Base-by-base conservation (phyloP, 2,329 filamentous ascomycete genomes). In the Anisogramma anomala region DNA sequence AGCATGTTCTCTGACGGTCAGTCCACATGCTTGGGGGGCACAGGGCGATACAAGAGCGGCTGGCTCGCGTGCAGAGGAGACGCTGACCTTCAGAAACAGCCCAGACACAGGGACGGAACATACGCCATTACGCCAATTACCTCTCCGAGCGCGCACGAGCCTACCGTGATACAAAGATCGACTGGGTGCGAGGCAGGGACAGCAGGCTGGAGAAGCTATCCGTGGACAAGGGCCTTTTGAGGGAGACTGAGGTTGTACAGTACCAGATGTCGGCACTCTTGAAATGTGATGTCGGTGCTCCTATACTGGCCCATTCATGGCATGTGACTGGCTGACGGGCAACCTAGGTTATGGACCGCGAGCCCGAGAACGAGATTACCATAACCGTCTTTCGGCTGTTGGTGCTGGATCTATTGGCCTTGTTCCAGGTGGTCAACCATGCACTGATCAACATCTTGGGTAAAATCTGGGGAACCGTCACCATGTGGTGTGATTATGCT, bases 371-470 rank as follows among this genome's bases (percentile, higher is more conserved):
- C 57, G 91, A 98, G 61, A 96, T 98, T 52, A 93, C 87, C 8
- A 73, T 96, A 50, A 93, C 86, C 8, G 88, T 93, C 20, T 98
- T 96, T 58, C 77, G 91, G 44, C 69, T 98, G 48, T 68, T 98
- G 40, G 93, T 94, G 15, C 70, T 94, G 53, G 91, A 98, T 60
- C 69, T 98, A 27, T 64, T 98, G 46, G 79, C 84, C 11, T 68
- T 98, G 41, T 98, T 94, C 65, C 87, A 94, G 55, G 85, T 91
- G 34, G 82, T 95, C 64, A 98, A 98, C 57, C 87, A 95, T 63
- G 91, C 85, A 36, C 84, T 94, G 57, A 98, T 98, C 64, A 95
- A 94, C 61, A 86, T 98, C 45, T 68, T 98, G 43, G 86, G 89
- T 93, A 68, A 50, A 77, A 56, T 35, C 6, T 38, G 25, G 18